phyloP scores from a whole-genome alignment of 345 rosid genomes.

The Limnanthes douglasii region DNA sequence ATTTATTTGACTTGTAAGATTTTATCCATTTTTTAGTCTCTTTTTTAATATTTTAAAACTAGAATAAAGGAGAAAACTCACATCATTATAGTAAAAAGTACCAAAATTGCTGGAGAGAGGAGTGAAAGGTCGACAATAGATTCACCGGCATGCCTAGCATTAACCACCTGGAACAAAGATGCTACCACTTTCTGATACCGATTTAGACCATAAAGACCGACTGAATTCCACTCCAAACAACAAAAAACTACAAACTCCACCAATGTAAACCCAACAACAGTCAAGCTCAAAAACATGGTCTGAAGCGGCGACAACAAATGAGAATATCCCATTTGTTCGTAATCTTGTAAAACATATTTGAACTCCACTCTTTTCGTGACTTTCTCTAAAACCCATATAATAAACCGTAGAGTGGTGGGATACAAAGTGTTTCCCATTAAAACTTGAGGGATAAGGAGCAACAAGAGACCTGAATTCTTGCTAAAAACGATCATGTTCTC shows the following conservation, averaged over 20 bases:
- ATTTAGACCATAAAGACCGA: conserved; percentile 19
- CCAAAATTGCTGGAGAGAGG: conserved; percentile 36
- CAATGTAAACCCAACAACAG: conserved; percentile 26
- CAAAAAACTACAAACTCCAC: conserved; percentile 23
- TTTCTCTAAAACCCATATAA: conserved; percentile 24
- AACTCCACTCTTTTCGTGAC: conserved; percentile 15
- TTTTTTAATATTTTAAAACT: no score
- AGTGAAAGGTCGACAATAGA: conserved; percentile 34
- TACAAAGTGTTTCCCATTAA: conserved; percentile 47
- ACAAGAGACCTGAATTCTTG: conserved; percentile 35
- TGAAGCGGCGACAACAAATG: conserved; percentile 23
- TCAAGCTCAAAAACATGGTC: conserved; percentile 20
- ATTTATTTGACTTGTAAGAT: no score
- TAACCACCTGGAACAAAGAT: conserved; percentile 24
- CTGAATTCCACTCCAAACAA: conserved; percentile 37
- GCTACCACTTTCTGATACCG: conserved; percentile 28
- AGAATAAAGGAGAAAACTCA: conserved; percentile 32
- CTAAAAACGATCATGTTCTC: conserved; percentile 55
- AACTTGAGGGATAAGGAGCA: conserved; percentile 32
- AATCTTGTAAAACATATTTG: conserved; percentile 22
- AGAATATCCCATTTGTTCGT: conserved; percentile 18
- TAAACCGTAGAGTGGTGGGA: conserved; percentile 22
- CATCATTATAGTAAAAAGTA: conserved; percentile 54
- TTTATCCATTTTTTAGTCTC: no score
- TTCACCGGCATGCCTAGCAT: conserved; percentile 50